Base-by-base conservation (phyloP, 345 rosid genomes). In the Viola odorata region DNA sequence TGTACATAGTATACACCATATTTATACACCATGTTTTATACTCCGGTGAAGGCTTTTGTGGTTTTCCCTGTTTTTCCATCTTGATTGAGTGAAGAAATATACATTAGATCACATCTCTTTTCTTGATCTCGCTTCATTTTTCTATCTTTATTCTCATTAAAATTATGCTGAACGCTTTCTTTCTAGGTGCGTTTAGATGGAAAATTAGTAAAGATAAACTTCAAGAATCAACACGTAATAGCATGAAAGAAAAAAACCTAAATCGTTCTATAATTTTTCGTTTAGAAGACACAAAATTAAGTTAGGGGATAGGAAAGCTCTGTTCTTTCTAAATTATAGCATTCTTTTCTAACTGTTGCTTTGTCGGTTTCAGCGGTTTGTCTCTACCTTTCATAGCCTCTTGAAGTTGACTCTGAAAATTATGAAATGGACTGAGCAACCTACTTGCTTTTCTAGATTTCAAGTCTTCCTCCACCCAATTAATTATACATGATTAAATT, bases 291-390 rank as follows among this genome's bases (percentile, higher is more conserved):
- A 23, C 12, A 13, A 36, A 47, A 37, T 47, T 37, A 45, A 8
- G 6, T 17, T 10, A 41, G 7, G 7, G 38, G 37, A 16, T 49
- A 41, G 17, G 23, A 69, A 47, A 47, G 53, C 56, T 54, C 55
- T 39, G 3, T 48, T 63, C 32, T 62, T 49, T n/a, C 48, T 45
- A 11, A 62, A 45, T 64, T 39, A 37, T 62, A n/a, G n/a, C n/a
- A 37, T 52, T 60, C 42, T 58, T 47, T n/a, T 47, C 13, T 9
- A 44, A 17, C 75, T 47, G 76, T 75, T 77, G 75, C 37, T 47
- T 57, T 63, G 79, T 80, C 76, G 16, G 67, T 71, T 75, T 78
- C 70, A 55, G 67, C 76, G 50, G 81, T 75, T 75, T 74, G 54
- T 60, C 60, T 67, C 56, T 73, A 57, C 41, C 45, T 62, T 60